Evolutionary conservation across 306 rosid species (phyloP), one percentile per base, ranked within the genome.

Genomic region (Acmispon strigosus): DNA sequence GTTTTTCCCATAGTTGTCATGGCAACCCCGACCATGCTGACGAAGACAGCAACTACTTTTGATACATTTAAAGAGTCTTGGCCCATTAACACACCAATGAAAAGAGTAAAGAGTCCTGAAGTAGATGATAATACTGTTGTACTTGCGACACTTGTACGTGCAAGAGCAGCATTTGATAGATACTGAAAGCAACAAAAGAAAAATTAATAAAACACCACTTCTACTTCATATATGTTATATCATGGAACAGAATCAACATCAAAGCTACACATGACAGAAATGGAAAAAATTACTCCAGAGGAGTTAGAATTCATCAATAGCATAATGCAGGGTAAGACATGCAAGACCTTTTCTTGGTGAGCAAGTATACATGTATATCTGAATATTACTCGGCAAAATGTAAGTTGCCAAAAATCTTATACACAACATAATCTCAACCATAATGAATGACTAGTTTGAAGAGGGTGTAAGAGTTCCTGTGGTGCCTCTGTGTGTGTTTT

Each of bases 1-100:
- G 99, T 95, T 85, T 89, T 91, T 34, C 99, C 99, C 51, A 95
- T 45, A 50, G 99, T 87, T 70, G 99, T 91, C 99, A 95, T 91
- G 45, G 70, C 86, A 59, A 95, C 99, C 69, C 99, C 99, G 2
- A 96, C 88, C 93, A 95, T 87, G 84, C 99, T 89, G 78, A 91
- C 91, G 57, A 95, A 84, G 66, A 95, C 99, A 62, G 99, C 95
- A 74, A 89, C 85, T 32, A 91, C 86, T 89, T 89, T 95, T 41
- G 97, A 73, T 49, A 85, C 55, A 84, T 86, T 89, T 59, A 95
- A 82, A 69, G 92, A 75, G 81, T 95, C 99, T 86, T 95, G 90
- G 9, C 96, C 99, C 83, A 95, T 77, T 62, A 81, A 50, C 17
- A 85, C 97, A 45, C 96, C 97, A 71, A 91, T 81, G 66, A 95